phyloP scores from a whole-genome alignment of 2,329 filamentous ascomycete genomes.

The Ambrosiella cleistominuta region DNA sequence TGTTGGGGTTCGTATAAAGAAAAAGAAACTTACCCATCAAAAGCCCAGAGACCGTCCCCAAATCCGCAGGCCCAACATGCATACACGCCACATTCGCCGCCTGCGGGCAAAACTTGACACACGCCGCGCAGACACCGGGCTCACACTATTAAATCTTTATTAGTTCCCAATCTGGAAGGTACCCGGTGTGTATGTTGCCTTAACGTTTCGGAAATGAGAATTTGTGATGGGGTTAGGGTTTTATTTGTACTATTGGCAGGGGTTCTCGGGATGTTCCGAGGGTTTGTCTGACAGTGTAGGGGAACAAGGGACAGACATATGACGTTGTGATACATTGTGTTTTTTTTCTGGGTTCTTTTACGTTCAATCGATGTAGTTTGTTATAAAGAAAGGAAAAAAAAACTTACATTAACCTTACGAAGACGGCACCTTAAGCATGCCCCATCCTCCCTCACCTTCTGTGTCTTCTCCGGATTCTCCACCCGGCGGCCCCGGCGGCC shows the following conservation, averaged over 20 bases:
- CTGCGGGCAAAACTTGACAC: conserved; percentile 8
- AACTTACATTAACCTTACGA: conserved; percentile 29
- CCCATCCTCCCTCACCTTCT: conserved; percentile 30
- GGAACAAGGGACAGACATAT: too few species aligned
- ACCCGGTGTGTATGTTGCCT: too few species aligned
- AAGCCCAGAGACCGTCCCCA: neutral
- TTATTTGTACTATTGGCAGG: too few species aligned
- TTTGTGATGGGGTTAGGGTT: too few species aligned
- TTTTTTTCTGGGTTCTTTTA: neutral
- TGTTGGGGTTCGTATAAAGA: neutral
- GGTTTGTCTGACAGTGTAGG: too few species aligned
- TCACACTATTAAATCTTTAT: conserved; percentile 4
- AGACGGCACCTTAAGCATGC: conserved; percentile 32
- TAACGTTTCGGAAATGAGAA: too few species aligned
- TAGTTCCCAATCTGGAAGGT: neutral
- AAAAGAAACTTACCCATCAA: neutral
- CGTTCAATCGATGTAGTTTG: neutral
- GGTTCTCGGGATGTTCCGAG: too few species aligned
- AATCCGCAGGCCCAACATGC: neutral
- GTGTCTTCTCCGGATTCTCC: conserved; percentile 27
- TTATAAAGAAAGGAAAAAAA: neutral
- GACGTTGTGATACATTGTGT: too few species aligned
- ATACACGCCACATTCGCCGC: conserved; percentile 6
- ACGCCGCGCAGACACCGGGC: conserved; percentile 4
- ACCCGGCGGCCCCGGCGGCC: conserved; percentile 13